Evolutionary conservation across 352 stramenopile genomes (phyloP).

Genomic region (Pythium insidiosum): DNA sequence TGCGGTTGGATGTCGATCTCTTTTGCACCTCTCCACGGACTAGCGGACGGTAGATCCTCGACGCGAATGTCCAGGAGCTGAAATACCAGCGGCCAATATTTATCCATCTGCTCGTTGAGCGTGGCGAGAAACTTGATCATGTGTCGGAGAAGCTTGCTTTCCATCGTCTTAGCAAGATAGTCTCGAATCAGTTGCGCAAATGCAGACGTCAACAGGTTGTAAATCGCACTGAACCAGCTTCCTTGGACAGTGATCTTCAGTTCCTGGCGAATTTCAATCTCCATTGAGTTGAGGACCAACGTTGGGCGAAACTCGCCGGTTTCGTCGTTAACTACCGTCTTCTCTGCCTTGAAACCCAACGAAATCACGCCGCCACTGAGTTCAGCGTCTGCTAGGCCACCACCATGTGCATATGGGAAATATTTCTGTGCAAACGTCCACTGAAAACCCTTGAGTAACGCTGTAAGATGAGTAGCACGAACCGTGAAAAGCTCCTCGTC

Average conservation of each 20-base stretch:
- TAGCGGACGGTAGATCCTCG: constrained; percentile 66
- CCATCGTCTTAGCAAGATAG: constrained; percentile 80
- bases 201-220: constrained; percentile 71
- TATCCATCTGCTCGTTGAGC: constrained; percentile 80
- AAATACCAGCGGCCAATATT: constrained; percentile 82
- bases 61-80: constrained; percentile 74
- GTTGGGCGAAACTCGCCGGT: constrained; percentile 62
- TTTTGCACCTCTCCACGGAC: constrained; percentile 70
- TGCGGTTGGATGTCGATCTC: constrained; percentile 62
- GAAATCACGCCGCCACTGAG: constrained; percentile 67
- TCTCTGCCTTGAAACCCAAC: constrained; percentile 79
- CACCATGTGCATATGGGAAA: constrained; percentile 82
- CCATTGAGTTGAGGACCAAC: constrained; percentile 76
- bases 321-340: constrained; percentile 38
- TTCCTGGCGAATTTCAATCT: constrained; percentile 77
- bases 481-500: constrained; percentile 81
- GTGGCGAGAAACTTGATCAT: constrained; percentile 78
- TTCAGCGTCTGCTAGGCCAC: constrained; percentile 60
- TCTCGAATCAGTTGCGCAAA: constrained; percentile 77
- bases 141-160: constrained; percentile 71
- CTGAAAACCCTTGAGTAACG: constrained; percentile 72
- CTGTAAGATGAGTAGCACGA: constrained; percentile 62
- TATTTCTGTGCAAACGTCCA: constrained; percentile 85
- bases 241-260: constrained; percentile 77
- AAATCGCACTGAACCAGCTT: constrained; percentile 82